A percentile compares a stretch with the other conserved stretches of the same genome.
Evolutionary conservation across 345 rosid genomes (phyloP).

Genomic region (Ceriops decandra): DNA sequence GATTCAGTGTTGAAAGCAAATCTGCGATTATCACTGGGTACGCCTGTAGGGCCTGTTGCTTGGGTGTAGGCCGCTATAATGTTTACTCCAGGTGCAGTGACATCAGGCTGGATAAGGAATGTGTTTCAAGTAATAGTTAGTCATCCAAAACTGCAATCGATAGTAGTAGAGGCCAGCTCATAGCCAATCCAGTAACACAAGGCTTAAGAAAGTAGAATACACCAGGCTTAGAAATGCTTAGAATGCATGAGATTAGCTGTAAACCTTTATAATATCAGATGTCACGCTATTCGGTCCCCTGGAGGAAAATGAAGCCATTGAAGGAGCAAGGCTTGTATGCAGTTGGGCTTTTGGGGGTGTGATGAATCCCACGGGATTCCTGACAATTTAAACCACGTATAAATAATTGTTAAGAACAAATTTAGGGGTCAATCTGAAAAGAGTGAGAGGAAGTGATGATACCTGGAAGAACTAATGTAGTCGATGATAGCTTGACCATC

Average conservation of each 20-base stretch:
- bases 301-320: conserved; percentile 22
- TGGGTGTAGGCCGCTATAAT: conserved; percentile 53
- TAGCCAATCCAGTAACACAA: too few species aligned
- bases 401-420: neutral
- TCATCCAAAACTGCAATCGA: neutral
- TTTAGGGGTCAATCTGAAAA: neutral
- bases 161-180: too few species aligned
- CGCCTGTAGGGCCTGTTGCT: conserved; percentile 34
- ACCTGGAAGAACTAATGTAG: conserved; percentile 43
- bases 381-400: neutral
- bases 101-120: conserved; percentile 6
- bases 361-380: conserved; percentile 3
- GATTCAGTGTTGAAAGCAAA: conserved; percentile 38
- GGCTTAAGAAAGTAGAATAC: too few species aligned
- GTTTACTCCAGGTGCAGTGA: conserved; percentile 79
- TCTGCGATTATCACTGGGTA: conserved; percentile 35
- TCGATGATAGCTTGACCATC: conserved; percentile 45
- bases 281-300: conserved; percentile 18
- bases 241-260: too few species aligned
- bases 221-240: too few species aligned
- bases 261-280: neutral
- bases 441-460: neutral
- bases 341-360: neutral
- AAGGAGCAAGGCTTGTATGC: conserved; percentile 14
- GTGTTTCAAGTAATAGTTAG: neutral